Evolutionary conservation across 2,329 filamentous ascomycete species (phyloP).

Genomic region (Fusarium ambrosium): DNA sequence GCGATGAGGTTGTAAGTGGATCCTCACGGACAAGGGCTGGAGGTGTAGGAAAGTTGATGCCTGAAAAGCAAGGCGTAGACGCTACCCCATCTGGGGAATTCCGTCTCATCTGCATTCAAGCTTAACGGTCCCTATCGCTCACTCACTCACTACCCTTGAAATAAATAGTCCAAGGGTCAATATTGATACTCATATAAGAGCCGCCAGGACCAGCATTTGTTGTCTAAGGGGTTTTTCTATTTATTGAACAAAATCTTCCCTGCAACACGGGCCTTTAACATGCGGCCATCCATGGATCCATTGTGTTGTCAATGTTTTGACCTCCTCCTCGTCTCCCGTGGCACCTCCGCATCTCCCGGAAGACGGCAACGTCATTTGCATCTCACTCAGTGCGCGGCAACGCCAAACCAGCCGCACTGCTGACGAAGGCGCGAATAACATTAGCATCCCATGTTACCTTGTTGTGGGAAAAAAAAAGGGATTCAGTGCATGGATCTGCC

Average conservation of each 20-base stretch:
- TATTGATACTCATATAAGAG: background rate
- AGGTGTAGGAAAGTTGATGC: background rate
- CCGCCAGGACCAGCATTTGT: background rate
- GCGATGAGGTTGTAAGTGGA: conserved; percentile 24
- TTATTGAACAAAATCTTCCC: background rate
- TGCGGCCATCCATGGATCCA: background rate
- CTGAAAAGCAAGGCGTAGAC: background rate
- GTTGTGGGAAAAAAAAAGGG: conserved; percentile 3
- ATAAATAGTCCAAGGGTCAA: background rate
- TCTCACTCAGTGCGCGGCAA: background rate
- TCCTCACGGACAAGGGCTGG: background rate
- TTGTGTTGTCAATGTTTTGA: background rate
- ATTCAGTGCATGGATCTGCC: conserved; percentile 8
- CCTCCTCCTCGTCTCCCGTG: background rate
- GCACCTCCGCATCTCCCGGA: conserved; percentile 15
- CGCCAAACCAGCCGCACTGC: conserved; percentile 4
- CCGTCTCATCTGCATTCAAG: background rate
- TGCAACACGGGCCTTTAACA: background rate
- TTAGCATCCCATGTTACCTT: background rate
- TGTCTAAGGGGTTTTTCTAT: background rate
- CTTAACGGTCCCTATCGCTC: background rate
- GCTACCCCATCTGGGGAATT: background rate
- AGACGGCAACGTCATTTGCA: conserved; percentile 26
- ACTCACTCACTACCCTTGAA: background rate
- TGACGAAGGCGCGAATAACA: conserved; percentile 12